Conservation (phyloP, 2,329 filamentous ascomycete species). For the Sarocladium brachiariae region DNA sequence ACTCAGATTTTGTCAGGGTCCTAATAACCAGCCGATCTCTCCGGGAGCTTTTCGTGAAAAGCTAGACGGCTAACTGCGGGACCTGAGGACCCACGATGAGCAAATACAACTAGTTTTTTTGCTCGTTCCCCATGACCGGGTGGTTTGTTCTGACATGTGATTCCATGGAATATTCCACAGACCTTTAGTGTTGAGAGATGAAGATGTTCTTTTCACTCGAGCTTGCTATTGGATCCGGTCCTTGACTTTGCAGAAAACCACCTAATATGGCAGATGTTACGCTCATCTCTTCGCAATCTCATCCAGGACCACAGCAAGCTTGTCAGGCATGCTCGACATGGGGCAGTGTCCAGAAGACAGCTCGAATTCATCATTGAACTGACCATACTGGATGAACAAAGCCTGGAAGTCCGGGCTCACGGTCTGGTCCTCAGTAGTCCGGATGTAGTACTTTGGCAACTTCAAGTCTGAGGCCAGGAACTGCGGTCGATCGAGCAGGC, state of each 20-base stretch:
- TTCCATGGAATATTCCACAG: not conserved
- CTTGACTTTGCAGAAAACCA: not conserved
- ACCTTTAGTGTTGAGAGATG: too few species aligned
- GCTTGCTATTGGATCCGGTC: not conserved
- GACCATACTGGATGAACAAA: not conserved
- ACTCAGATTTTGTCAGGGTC: too few species aligned
- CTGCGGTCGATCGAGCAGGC: not conserved
- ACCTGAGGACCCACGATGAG: not conserved
- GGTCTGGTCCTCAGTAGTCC: not conserved
- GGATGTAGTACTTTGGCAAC: constrained; percentile 7
- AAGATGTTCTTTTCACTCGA: too few species aligned
- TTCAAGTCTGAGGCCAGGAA: constrained; percentile 2
- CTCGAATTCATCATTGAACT: constrained; percentile 6
- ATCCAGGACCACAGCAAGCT: constrained; percentile 1
- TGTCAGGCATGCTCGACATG: constrained; percentile 3
- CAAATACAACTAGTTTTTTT: too few species aligned
- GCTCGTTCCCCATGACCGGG: too few species aligned
- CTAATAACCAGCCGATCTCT: too few species aligned
- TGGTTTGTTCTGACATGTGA: not conserved
- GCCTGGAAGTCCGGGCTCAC: constrained; percentile 5
- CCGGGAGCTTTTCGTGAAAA: not conserved
- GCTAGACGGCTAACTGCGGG: constrained; percentile 8
- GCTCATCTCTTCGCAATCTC: constrained; percentile 4
- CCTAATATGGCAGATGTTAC: not conserved
- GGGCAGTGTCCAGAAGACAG: constrained; percentile 1